Evolutionary conservation across 2,329 filamentous ascomycete genomes (phyloP), one percentile per base, ranked within the genome.

Genomic region (Xylaria sp.): DNA sequence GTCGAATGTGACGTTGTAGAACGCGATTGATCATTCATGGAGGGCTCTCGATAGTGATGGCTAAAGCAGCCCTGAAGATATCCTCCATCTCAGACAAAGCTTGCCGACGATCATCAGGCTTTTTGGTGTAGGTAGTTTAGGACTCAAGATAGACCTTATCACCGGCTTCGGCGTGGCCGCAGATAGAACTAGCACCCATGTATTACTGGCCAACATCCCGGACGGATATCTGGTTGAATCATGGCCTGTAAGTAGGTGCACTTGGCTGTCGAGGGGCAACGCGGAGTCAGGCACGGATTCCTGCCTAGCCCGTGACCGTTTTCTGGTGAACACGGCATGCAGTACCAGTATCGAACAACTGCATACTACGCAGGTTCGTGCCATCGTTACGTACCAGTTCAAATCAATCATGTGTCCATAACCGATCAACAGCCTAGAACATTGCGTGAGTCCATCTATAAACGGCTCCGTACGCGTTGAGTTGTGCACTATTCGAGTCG

Each of bases 101-200:
- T 19, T 19, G 48, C 16, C 11, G 13, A 51, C 18, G 48, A 51
- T 19, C 48, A 34, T 6, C n/a, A 51, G 34, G 51, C 23, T 30
- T 30, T 35, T 11, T 35, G 34, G 37, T 9, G 9, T 42, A 9
- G 8, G 37, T 13, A 10, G 37, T 19, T 37, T 11, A 19, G 23
- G 23, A 30, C 23, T 30, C 23, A 30, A 30, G 23, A 30, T 16
- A 35, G 19, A 35, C 55, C 62, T 64, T 64, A 64, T 64, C 62
- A 58, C 62, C 62, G 62, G 62, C 60, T 55, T 64, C 62, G 62
- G 62, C 59, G 51, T 18, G 19, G 52, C 51, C 46, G 52, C 8
- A 37, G 47, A 59, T 47, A 50, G 44, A 46, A 42, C 35, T 7
- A 34, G 34, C 8, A 50, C 18, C 44, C 42, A 16, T 57, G 5